Percentiles rank a stretch among this genome's conserved stretches.
phyloP scores from a whole-genome alignment of 768 basidiomycete genomes.

The Rhodotorula toruloides region DNA sequence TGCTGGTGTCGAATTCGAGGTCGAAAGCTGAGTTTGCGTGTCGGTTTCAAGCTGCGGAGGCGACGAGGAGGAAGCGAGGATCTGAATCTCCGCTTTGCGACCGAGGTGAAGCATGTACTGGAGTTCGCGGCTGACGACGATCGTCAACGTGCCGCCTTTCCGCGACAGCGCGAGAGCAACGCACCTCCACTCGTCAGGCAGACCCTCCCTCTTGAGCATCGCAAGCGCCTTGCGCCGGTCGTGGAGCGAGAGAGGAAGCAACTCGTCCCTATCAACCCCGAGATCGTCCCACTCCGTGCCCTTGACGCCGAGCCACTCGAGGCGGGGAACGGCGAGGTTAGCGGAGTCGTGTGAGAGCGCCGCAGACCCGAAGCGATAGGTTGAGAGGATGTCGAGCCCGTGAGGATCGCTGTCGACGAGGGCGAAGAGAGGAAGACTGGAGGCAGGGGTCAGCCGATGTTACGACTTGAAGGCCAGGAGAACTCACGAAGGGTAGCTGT shows the following conservation, averaged over 20 bases:
- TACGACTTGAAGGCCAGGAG: not conserved
- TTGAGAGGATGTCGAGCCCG: slow-evolving; percentile 84
- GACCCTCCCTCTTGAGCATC: slow-evolving; percentile 55
- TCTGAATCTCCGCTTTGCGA: slow-evolving; percentile 90
- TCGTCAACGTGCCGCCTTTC: no score
- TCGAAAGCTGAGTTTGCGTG: not conserved
- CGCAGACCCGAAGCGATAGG: slow-evolving; percentile 75
- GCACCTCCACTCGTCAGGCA: slow-evolving; percentile 68
- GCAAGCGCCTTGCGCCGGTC: slow-evolving; percentile 71
- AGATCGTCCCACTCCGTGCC: slow-evolving; percentile 51
- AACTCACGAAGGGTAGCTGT: slow-evolving; percentile 54
- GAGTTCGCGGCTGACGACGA: slow-evolving; percentile 65
- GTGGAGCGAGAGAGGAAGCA: slow-evolving; percentile 64
- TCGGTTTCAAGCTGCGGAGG: not conserved
- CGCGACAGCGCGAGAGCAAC: slow-evolving; percentile 31
- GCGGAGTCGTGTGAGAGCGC: slow-evolving; percentile 65
- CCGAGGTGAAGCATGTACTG: slow-evolving; percentile 69
- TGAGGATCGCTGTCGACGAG: slow-evolving; percentile 88
- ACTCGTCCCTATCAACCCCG: slow-evolving; percentile 55
- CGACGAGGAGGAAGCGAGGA: slow-evolving; percentile 36
- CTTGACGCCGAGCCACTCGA: slow-evolving; percentile 76
- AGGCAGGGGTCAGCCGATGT: no score
- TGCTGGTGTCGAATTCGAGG: not conserved
- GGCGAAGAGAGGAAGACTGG: slow-evolving; percentile 68
- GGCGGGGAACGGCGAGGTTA: slow-evolving; percentile 55